A percentile compares a stretch with the other conserved stretches of the same genome.
Conservation (phyloP, 345 rosid genomes). For the Eucalyptus sideroxylon region DNA sequence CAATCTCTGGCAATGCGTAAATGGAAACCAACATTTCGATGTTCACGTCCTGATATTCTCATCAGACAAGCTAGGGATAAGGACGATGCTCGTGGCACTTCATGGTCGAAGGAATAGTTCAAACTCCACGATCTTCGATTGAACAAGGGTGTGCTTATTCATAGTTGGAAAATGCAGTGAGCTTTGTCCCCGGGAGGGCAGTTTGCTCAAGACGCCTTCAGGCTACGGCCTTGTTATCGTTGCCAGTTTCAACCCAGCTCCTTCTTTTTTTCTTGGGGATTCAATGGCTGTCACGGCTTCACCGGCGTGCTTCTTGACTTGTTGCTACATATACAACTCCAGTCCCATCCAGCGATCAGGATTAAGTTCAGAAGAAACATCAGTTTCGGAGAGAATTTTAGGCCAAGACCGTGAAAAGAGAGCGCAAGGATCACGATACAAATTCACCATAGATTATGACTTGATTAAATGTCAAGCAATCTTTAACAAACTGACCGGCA, state of each 20-base stretch:
- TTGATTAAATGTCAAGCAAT: not conserved
- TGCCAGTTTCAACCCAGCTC: not conserved
- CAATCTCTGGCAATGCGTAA: not conserved
- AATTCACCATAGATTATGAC: not conserved
- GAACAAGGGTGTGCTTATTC: too few relatives aligned
- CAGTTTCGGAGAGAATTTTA: not conserved
- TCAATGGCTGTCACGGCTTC: not conserved
- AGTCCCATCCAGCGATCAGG: not conserved
- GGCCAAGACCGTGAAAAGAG: not conserved
- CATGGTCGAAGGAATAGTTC: not conserved
- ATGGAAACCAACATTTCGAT: not conserved
- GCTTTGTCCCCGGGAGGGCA: not conserved
- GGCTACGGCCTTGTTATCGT: not conserved
- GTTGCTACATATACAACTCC: not conserved
- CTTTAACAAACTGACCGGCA: not conserved
- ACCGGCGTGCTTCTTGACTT: fast-evolving
- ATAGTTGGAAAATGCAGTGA: not conserved
- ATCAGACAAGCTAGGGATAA: not conserved
- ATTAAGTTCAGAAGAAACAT: not conserved
- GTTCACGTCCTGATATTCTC: not conserved
- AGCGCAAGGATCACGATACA: not conserved
- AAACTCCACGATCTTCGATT: not conserved
- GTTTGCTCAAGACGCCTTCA: not conserved
- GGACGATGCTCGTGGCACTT: not conserved
- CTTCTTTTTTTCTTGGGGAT: not conserved